Evolutionary conservation across 176 grass and related monocot genomes (phyloP).

Genomic region (Dactylis glomerata): DNA sequence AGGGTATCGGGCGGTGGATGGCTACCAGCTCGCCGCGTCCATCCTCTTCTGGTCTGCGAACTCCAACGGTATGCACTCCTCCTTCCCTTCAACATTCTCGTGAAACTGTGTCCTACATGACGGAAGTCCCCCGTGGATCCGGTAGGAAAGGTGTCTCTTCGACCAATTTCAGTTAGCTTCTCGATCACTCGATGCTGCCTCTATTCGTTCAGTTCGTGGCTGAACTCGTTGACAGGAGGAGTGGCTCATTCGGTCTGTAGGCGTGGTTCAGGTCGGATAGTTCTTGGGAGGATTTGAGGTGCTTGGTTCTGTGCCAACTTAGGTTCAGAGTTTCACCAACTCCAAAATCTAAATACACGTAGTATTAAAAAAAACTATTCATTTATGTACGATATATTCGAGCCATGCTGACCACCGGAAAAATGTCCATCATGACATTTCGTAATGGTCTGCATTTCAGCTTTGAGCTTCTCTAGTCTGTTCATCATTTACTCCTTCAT

Average conservation of each 20-base stretch:
- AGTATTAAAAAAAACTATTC: background rate
- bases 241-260: background rate
- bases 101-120: background rate
- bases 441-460: background rate
- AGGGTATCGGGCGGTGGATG: constrained; percentile 58
- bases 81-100: background rate
- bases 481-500: background rate
- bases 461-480: background rate
- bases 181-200: no score
- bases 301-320: background rate
- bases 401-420: no score
- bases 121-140: background rate
- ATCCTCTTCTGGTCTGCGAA: constrained; percentile 67
- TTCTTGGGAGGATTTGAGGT: background rate
- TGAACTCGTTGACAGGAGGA: background rate
- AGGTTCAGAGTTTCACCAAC: background rate
- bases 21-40: constrained; percentile 44
- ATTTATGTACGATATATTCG: background rate
- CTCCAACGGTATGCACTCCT: constrained; percentile 45
- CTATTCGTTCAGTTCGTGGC: background rate
- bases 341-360: background rate
- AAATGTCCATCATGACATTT: no score
- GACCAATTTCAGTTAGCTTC: background rate
- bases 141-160: background rate
- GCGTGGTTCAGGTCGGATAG: background rate